Evolutionary conservation across 208 protist genomes (phyloP).

Genomic region (Blechomonas ayalai): DNA sequence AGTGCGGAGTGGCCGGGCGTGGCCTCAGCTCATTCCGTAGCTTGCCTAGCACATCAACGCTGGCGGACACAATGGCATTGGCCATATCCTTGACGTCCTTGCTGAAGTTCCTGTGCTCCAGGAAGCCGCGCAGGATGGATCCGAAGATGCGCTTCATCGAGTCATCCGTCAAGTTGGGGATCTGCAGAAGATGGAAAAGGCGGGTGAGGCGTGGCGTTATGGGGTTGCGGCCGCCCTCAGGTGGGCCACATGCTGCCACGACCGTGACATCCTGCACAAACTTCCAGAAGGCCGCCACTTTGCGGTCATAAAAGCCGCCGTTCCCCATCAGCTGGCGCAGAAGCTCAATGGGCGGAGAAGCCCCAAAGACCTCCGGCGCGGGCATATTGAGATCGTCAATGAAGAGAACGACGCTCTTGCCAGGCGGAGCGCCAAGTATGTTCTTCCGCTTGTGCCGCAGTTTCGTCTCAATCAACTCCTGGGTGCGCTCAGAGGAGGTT

Average conservation of each 20-base stretch:
- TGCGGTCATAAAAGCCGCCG: constrained; percentile 96
- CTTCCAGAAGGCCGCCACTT: constrained; percentile 93
- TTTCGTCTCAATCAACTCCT: constrained; percentile 96
- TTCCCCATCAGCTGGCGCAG: constrained; percentile 96
- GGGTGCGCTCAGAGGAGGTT: constrained; percentile 92
- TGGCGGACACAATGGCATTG: constrained; percentile 71
- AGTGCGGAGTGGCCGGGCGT: constrained; percentile 96
- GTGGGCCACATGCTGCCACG: constrained; percentile 93
- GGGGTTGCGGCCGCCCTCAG: constrained; percentile 94
- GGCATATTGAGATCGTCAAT: constrained; percentile 99
- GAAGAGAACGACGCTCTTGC: constrained; percentile 93
- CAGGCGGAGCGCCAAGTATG: constrained; percentile 90
- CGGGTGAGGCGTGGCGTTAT: constrained; percentile 90
- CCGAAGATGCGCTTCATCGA: constrained; percentile 94
- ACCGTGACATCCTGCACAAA: constrained; percentile 92
- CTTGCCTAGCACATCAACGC: constrained; percentile 90
- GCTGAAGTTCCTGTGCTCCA: constrained; percentile 79
- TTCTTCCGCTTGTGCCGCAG: constrained; percentile 95
- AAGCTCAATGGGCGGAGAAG: constrained; percentile 96
- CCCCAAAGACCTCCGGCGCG: constrained; percentile 93
- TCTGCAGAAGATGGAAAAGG: constrained; percentile 93
- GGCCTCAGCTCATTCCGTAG: constrained; percentile 90
- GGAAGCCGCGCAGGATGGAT: constrained; percentile 90
- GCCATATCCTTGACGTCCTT: constrained; percentile 69
- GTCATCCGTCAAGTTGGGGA: constrained; percentile 90